Evolutionary conservation across 108 stramenopile genomes (phyloP), one percentile per base, ranked within the genome.

Genomic region (Discostella pseudostelligera): DNA sequence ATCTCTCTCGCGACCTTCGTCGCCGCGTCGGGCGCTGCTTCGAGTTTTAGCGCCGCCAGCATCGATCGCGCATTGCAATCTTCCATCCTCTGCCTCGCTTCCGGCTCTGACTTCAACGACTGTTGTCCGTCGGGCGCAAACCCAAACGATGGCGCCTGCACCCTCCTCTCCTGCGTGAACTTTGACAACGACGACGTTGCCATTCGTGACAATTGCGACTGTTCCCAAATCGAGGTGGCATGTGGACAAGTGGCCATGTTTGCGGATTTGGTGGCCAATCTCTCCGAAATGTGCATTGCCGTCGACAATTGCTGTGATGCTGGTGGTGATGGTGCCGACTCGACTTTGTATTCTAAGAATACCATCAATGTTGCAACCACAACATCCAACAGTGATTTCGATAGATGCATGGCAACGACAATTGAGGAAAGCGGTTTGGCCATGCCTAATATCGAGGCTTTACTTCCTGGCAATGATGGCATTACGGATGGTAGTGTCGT

Each of bases 91-190:
- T 56, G 55, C 35, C 29, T 56, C 55, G 32, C 9, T 0, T 3
- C 16, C 4, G 53, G 53, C 2, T 4, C 17, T 19, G 32, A 32
- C 55, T 56, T 39, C 55, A 14, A 2, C n/a, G 8, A 35, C 13
- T 56, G 55, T 32, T 56, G 55, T 26, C 55, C 55, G 17, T 0
- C 16, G 24, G 50, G 50, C n/a, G 2, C 17, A 13, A 35, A 56
- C 9, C 55, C 55, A 3, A n/a, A 39, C 55, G 55, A 56, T 17
- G 55, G 55, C n/a, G 32, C 32, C 3, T 56, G 55, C 32, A 56
- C 55, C 35, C 37, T 56, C 6, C 35, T 56, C 0, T 19, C 32
- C 0, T 56, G 55, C 17, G 32, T 56, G 35, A 26, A 51, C 0
- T 14, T 51, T 1, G 28, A 16, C 53, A 19, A 19, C 6, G 53